Evolutionary conservation across 192 early-diverging fungal species (phyloP).

Genomic region (Podila verticillata): DNA sequence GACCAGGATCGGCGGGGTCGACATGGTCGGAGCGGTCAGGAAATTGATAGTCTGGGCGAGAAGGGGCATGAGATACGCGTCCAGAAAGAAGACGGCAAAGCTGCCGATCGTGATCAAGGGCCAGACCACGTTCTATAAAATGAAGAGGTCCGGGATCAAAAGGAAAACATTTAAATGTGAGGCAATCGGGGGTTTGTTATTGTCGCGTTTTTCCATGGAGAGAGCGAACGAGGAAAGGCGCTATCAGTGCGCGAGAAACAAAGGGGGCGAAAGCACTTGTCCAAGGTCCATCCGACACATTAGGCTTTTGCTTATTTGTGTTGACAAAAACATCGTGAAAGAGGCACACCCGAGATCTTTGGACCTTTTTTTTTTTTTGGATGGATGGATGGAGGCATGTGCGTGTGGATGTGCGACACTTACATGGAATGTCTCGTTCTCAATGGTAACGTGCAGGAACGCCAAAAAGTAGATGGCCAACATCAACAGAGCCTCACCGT

Average conservation of each 20-base stretch:
- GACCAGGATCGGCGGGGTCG: constrained; percentile 26
- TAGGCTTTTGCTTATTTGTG: too few species aligned
- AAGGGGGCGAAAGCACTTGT: neutral
- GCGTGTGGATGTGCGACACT: constrained; percentile 3
- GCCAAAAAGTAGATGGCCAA: constrained; percentile 50
- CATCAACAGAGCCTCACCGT: constrained; percentile 44
- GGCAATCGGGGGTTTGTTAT: neutral
- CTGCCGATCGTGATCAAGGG: constrained; percentile 38
- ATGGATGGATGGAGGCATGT: neutral
- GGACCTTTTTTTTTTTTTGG: too few species aligned
- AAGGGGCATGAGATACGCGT: constrained; percentile 17
- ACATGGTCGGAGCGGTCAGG: constrained; percentile 11
- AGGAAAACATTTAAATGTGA: neutral
- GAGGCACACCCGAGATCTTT: too few species aligned
- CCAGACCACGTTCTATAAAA: constrained; percentile 38
- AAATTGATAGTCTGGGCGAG: neutral
- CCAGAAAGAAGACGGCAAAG: constrained; percentile 43
- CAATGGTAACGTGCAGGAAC: constrained; percentile 48
- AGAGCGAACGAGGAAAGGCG: neutral
- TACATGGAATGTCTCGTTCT: constrained; percentile 47
- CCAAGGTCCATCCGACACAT: neutral
- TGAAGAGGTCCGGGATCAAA: neutral
- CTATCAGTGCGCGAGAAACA: neutral
- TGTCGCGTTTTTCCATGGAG: neutral
- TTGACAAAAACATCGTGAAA: too few species aligned